Evolutionary conservation across 2,329 filamentous ascomycete genomes (phyloP), one percentile per base, ranked within the genome.

Genomic region (Ceratocystiopsis sp.): DNA sequence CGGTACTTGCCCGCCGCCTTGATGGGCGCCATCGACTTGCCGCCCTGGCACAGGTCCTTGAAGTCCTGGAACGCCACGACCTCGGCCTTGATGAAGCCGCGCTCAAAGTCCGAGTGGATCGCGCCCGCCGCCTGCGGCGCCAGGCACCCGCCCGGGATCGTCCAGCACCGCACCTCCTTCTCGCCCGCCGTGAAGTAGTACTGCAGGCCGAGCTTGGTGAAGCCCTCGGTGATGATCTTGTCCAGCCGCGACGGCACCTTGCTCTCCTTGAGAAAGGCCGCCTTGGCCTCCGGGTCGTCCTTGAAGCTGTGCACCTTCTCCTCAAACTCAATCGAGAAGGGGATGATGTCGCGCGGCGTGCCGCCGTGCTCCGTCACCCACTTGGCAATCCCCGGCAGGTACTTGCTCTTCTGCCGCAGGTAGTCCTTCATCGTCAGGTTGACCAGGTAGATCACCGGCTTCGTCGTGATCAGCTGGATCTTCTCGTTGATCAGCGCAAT

Each of bases 71-170:
- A 66, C 2, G 61, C 55, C 2, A 66, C 63, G 5, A 66, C 62
- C 43, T 66, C 63, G 8, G 63, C 63, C 46, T 66, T 66, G 51
- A 66, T 98, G 61, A 98, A 98, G 1, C 91, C 96, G 78, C 96
- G 96, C 65, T 96, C 91, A 52, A 98, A 96, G 61, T 98, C 91
- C 53, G 80, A 84, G 66, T 98, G 91, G 52, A 98, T 98, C 49
- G 96, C 91, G 71, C 91, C 91, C 35, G 91, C 91, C 41, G 91
- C 91, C 57, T 91, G 83, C 17, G 91, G 91, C 13, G 91, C 91
- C 69, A 96, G 96, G 58, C 81, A 93, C 53, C 85, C 86, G 55
- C 83, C 86, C 45, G 91, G 78, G 58, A 98, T 59, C 0, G 61
- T 63, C 63, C 62, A 66, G 48, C 63, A 66, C 43, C 61, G 52